phyloP scores from a whole-genome alignment of 73 alveolate genomes.

The Paramecium octaurelia region DNA sequence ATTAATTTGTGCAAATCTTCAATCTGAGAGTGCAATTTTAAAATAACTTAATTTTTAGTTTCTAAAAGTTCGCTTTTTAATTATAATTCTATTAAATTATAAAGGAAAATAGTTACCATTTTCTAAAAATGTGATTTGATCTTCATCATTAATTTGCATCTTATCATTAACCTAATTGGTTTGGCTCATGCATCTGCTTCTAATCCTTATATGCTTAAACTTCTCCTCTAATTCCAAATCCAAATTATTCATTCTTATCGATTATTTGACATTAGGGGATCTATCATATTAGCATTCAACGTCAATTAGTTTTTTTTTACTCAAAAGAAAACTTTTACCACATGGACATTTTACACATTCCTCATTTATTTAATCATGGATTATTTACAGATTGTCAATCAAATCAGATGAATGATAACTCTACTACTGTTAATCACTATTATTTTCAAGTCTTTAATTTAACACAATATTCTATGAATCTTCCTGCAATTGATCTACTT shows the following conservation, averaged over 20 bases:
- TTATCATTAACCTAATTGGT: neutral
- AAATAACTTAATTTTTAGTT: neutral
- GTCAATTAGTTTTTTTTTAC: neutral
- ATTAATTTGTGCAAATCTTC: neutral
- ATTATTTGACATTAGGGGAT: neutral
- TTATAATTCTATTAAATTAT: neutral
- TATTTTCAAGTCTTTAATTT: neutral
- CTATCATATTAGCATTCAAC: neutral
- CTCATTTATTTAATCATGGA: neutral
- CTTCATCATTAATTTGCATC: neutral
- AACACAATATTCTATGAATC: neutral
- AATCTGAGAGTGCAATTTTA: neutral
- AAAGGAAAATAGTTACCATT: neutral
- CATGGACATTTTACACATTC: neutral
- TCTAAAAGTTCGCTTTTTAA: neutral
- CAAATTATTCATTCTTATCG: neutral
- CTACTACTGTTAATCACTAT: neutral
- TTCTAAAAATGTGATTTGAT: neutral
- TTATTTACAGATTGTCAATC: neutral
- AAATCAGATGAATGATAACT: neutral
- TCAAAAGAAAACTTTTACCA: neutral
- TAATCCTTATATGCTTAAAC: neutral
- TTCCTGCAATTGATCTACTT: neutral
- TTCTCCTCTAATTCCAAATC: neutral
- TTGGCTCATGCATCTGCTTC: slow-evolving; percentile 10